Percentiles rank a stretch among this genome's conserved stretches.
phyloP scores from a whole-genome alignment of 2,329 filamentous ascomycete species.

The Westerdykella aurantiaca region DNA sequence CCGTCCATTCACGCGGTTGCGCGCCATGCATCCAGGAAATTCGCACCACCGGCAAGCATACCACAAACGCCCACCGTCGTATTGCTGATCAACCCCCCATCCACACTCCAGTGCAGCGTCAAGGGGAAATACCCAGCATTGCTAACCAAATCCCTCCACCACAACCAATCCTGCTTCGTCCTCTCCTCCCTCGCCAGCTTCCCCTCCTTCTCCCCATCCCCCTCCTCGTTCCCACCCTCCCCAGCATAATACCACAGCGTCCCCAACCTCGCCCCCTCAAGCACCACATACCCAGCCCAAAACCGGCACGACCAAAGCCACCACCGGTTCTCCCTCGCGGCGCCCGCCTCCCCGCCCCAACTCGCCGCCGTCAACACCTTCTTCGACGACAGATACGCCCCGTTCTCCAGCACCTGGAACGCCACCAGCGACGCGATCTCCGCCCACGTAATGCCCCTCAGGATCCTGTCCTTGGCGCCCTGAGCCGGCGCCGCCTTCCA shows the following conservation, averaged over 20 bases:
- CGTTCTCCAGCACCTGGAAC: slow-evolving; percentile 81
- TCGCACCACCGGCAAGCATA: slow-evolving; percentile 42
- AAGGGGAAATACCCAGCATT: slow-evolving; percentile 75
- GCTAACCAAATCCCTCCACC: slow-evolving; percentile 61
- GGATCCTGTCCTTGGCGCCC: slow-evolving; percentile 23
- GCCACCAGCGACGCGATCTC: slow-evolving; percentile 62
- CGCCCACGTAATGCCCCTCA: slow-evolving; percentile 52
- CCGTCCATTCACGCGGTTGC: slow-evolving; percentile 25
- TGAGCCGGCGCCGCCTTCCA: slow-evolving; percentile 14
- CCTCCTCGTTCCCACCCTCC: slow-evolving; percentile 17
- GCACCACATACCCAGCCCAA: slow-evolving; percentile 71
- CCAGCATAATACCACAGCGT: slow-evolving; percentile 31
- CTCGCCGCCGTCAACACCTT: slow-evolving; percentile 53
- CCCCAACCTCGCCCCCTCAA: slow-evolving; percentile 65
- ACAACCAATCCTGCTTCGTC: slow-evolving; percentile 39
- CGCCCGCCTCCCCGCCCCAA: slow-evolving; percentile 45
- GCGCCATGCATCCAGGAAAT: slow-evolving; percentile 44
- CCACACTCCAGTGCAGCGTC: slow-evolving; percentile 75
- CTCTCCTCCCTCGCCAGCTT: slow-evolving; percentile 38
- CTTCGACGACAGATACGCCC: slow-evolving; percentile 68
- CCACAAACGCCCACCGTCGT: slow-evolving; percentile 56
- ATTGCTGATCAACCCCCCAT: slow-evolving; percentile 58
- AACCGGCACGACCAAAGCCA: slow-evolving; percentile 70
- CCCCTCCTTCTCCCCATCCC: slow-evolving; percentile 41
- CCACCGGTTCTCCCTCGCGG: slow-evolving; percentile 52